Percentiles rank a stretch among this genome's conserved stretches.
Evolutionary conservation across 768 basidiomycete genomes (phyloP).

Genomic region (Xerocomellus intermedius): DNA sequence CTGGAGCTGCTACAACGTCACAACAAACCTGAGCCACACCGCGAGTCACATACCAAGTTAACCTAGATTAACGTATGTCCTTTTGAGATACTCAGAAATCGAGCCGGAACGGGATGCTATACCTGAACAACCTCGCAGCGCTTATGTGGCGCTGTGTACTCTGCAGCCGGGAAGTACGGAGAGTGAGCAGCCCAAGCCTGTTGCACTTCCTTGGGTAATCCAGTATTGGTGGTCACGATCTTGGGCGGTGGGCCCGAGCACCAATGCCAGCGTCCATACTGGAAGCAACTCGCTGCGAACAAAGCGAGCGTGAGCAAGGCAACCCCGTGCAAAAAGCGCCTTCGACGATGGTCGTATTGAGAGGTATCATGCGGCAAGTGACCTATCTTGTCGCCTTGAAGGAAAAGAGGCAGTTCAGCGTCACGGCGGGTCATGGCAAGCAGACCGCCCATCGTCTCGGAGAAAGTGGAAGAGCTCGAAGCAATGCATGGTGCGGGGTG

Average conservation of each 20-base stretch:
- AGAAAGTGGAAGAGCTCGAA: slow-evolving; percentile 4
- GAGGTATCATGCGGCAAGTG: not conserved
- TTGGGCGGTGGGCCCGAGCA: not conserved
- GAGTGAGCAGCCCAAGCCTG: slow-evolving; percentile 60
- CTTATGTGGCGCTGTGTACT: slow-evolving; percentile 46
- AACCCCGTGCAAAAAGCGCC: not conserved
- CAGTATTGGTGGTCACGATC: not conserved
- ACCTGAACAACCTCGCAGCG: slow-evolving; percentile 60
- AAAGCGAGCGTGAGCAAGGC: slow-evolving; percentile 17
- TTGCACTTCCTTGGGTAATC: slow-evolving; percentile 24
- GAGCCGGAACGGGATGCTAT: slow-evolving; percentile 3
- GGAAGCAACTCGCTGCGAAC: slow-evolving; percentile 13
- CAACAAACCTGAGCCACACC: not conserved
- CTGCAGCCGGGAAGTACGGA: slow-evolving; percentile 51
- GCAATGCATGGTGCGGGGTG: not conserved
- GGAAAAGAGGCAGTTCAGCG: slow-evolving; percentile 6
- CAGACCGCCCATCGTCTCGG: not conserved
- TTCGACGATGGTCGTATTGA: not conserved
- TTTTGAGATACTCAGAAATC: not conserved
- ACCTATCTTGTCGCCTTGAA: slow-evolving; percentile 2
- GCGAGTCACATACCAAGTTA: slow-evolving; percentile 26
- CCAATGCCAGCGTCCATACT: slow-evolving; percentile 6
- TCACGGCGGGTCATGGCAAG: not conserved
- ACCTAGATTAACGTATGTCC: slow-evolving; percentile 13
- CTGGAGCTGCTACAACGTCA: slow-evolving; percentile 52